Conservation (phyloP, 345 rosid species). For the Arabis alpina region DNA sequence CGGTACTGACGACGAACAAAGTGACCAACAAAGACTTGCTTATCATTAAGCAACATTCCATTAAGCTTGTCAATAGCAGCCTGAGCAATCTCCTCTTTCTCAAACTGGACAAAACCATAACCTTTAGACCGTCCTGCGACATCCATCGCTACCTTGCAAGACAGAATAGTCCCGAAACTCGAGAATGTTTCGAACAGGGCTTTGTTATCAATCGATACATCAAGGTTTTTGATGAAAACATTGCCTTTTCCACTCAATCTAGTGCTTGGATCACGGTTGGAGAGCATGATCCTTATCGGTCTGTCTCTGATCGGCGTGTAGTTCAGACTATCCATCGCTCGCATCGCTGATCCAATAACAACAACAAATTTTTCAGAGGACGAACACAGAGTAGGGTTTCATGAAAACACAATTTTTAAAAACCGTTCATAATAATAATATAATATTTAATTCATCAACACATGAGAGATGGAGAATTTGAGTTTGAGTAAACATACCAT, state of each 20-base stretch:
- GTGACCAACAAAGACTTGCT: conserved; percentile 61
- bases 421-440: conserved; percentile 13
- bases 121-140: conserved; percentile 55
- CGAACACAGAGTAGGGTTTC: neutral
- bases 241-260: conserved; percentile 69
- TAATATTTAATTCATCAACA: neutral
- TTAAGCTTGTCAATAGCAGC: conserved; percentile 58
- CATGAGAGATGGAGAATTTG: neutral
- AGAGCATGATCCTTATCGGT: conserved; percentile 73
- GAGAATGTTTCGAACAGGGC: conserved; percentile 59
- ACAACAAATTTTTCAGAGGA: neutral
- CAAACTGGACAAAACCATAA: conserved; percentile 76
- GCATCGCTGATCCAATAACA: conserved; percentile 49
- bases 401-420: neutral
- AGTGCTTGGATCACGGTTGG: conserved; percentile 69
- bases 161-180: conserved; percentile 60
- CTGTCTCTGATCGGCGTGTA: conserved; percentile 62
- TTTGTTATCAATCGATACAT: conserved; percentile 58
- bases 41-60: conserved; percentile 71
- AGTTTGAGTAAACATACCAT: conserved; percentile 42
- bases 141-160: conserved; percentile 70
- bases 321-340: conserved; percentile 63
- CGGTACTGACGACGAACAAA: conserved; percentile 63
- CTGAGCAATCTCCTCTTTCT: conserved; percentile 60
- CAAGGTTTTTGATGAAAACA: conserved; percentile 79